Conservation (phyloP, 2,329 filamentous ascomycete species). For the Ceratocystiopsis sp. region DNA sequence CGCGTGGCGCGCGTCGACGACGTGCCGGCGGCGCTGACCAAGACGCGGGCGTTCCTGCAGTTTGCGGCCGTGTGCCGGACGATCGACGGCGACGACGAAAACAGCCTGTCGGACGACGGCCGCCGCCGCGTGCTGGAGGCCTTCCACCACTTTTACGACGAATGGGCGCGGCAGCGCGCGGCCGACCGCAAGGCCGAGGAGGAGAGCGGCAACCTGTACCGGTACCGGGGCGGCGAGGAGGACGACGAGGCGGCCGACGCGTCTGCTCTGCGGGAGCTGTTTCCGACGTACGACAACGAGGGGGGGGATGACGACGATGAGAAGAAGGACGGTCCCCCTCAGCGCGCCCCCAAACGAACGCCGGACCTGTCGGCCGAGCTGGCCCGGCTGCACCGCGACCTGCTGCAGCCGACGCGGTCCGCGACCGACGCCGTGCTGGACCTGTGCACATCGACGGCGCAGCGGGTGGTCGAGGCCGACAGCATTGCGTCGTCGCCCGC, state of each 20-base stretch:
- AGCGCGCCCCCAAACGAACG: slow-evolving; percentile 14
- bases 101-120: slow-evolving; percentile 21
- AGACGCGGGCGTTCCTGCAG: slow-evolving; percentile 31
- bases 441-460: slow-evolving; percentile 27
- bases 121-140: slow-evolving; percentile 44
- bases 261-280: slow-evolving; percentile 62
- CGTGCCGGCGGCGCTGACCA: slow-evolving; percentile 10
- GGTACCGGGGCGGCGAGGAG: slow-evolving; percentile 61
- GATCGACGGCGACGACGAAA: slow-evolving; percentile 29
- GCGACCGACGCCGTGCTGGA: slow-evolving; percentile 24
- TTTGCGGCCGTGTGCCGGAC: slow-evolving; percentile 27
- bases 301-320: slow-evolving; percentile 8
- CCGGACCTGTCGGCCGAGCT: slow-evolving; percentile 43
- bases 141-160: slow-evolving; percentile 56
- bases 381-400: slow-evolving; percentile 39
- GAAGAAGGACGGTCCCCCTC: slow-evolving; percentile 10
- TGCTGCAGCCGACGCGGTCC: slow-evolving; percentile 29
- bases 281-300: slow-evolving; percentile 55
- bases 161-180: slow-evolving; percentile 66
- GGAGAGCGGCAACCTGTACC: slow-evolving; percentile 60
- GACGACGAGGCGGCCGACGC: slow-evolving; percentile 60
- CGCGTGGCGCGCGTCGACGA: slow-evolving; percentile 15
- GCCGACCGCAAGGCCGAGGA: slow-evolving; percentile 61
- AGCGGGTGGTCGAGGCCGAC: slow-evolving; percentile 19
- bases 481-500: slow-evolving; percentile 14